These are phyloP conservation scores for Venturia oleaginea DNA, from an alignment of 2,329 filamentous ascomycete species.

Conservation along the genomic window DNA sequence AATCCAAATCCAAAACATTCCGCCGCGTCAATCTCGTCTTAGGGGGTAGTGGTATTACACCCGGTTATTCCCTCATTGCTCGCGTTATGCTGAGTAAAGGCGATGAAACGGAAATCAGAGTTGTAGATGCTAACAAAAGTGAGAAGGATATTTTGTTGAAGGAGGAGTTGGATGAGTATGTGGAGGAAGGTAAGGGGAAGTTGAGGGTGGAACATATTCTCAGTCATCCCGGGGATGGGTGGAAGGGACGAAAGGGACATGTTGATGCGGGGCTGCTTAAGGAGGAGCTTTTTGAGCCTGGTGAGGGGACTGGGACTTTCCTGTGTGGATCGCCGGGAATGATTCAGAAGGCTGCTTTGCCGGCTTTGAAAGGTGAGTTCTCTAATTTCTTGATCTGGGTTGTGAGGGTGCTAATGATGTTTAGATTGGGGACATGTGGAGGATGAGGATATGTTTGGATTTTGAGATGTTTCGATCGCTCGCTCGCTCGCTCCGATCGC, in stretches of 20 bases:
- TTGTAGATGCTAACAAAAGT: constrained; percentile 41
- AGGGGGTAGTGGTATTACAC: constrained; percentile 44
- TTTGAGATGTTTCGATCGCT: not conserved
- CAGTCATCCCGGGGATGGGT: not conserved
- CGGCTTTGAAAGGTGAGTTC: constrained; percentile 32
- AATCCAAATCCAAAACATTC: constrained; percentile 34
- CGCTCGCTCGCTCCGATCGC: too few relatives aligned
- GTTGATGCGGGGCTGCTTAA: constrained; percentile 35
- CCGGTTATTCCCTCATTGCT: constrained; percentile 42
- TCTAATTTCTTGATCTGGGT: not conserved
- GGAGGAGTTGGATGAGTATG: constrained; percentile 34
- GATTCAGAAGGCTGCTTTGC: constrained; percentile 44
- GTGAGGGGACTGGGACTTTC: constrained; percentile 34
- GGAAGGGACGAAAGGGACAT: not conserved
- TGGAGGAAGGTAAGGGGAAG: constrained; percentile 25
- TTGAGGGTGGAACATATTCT: not conserved
- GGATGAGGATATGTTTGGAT: not conserved
- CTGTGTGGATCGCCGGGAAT: constrained; percentile 43
- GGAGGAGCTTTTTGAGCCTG: constrained; percentile 34
- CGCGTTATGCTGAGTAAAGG: constrained; percentile 28
- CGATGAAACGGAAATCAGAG: constrained; percentile 32
- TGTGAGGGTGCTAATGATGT: not conserved
- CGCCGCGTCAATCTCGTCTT: constrained; percentile 39
- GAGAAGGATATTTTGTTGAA: constrained; percentile 40
- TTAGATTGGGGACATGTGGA: not conserved